These are phyloP conservation scores for Xerocomus spinulosus DNA, from an alignment of 768 basidiomycete species.

Conservation along the genomic window DNA sequence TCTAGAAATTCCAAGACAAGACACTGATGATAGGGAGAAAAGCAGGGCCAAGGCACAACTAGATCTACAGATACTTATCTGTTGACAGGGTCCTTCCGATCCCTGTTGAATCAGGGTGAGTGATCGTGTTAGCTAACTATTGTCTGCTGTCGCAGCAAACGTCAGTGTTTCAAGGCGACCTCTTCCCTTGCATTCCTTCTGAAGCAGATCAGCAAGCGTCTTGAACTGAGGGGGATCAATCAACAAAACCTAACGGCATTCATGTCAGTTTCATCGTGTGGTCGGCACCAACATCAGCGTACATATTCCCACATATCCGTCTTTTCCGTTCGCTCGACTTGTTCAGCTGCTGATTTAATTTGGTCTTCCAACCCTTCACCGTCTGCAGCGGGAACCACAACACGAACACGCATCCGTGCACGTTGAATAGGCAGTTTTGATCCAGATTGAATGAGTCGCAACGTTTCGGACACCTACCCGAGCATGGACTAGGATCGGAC, in stretches of 20 bases:
- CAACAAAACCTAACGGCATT: conserved; percentile 63
- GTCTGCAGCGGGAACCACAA: conserved; percentile 66
- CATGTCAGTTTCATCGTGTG: conserved; percentile 9
- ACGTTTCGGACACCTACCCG: conserved; percentile 80
- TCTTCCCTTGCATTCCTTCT: conserved; percentile 86
- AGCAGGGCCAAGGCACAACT: not conserved
- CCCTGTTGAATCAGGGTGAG: no score
- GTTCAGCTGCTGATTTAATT: conserved; percentile 70
- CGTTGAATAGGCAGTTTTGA: conserved; percentile 90
- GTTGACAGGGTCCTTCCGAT: not conserved
- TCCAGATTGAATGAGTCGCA: conserved; percentile 75
- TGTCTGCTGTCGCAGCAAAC: conserved; percentile 57
- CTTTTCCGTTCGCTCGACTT: conserved; percentile 78
- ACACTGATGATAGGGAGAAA: not conserved
- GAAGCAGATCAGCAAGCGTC: conserved; percentile 81
- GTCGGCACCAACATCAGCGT: conserved; percentile 32
- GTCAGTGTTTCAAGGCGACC: conserved; percentile 82
- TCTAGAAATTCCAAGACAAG: not conserved
- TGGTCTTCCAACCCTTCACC: conserved; percentile 65
- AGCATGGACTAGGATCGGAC: not conserved
- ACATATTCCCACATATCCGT: conserved; percentile 86
- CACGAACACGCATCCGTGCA: conserved; percentile 86
- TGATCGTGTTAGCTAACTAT: conserved; percentile 8
- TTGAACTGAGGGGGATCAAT: conserved; percentile 94
- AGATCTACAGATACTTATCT: not conserved